phyloP scores from a whole-genome alignment of 371 early-diverging fungal species.

The Coemansia sp. region DNA sequence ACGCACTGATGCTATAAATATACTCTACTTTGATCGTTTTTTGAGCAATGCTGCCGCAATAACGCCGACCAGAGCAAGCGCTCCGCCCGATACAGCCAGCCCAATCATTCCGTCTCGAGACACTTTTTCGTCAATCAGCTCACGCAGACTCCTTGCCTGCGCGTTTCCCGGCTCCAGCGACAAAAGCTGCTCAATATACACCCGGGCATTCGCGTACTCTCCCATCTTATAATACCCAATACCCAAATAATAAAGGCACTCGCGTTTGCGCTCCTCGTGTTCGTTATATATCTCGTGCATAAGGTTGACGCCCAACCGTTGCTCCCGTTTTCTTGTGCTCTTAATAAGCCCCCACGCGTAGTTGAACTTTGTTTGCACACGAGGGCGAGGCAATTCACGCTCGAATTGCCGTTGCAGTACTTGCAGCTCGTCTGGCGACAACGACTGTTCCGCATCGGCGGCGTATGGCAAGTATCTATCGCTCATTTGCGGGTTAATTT shows the following conservation, averaged over 20 bases:
- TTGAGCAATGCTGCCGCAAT: conserved; percentile 47
- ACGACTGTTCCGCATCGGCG: conserved; percentile 55
- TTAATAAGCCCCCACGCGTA: conserved; percentile 92
- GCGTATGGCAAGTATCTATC: conserved; percentile 54
- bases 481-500: conserved; percentile 3
- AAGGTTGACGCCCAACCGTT: conserved; percentile 74
- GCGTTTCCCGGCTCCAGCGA: conserved; percentile 81
- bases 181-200: conserved; percentile 75
- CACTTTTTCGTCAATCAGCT: conserved; percentile 83
- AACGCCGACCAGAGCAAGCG: conserved; percentile 65
- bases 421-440: conserved; percentile 52
- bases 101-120: conserved; percentile 86
- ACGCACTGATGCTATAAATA: background rate
- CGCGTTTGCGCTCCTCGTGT: conserved; percentile 81
- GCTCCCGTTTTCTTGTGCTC: conserved; percentile 63
- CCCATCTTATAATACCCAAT: conserved; percentile 88
- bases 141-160: conserved; percentile 73
- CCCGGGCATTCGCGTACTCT: conserved; percentile 77
- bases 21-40: conserved; percentile 26
- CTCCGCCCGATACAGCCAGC: conserved; percentile 84
- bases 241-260: conserved; percentile 92
- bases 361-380: conserved; percentile 92
- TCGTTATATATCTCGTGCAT: conserved; percentile 85
- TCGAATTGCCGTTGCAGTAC: conserved; percentile 73
- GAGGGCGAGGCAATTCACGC: conserved; percentile 65